Evolutionary conservation across 1,139 yeast species (phyloP).

Genomic region (Taiozyma sp.): DNA sequence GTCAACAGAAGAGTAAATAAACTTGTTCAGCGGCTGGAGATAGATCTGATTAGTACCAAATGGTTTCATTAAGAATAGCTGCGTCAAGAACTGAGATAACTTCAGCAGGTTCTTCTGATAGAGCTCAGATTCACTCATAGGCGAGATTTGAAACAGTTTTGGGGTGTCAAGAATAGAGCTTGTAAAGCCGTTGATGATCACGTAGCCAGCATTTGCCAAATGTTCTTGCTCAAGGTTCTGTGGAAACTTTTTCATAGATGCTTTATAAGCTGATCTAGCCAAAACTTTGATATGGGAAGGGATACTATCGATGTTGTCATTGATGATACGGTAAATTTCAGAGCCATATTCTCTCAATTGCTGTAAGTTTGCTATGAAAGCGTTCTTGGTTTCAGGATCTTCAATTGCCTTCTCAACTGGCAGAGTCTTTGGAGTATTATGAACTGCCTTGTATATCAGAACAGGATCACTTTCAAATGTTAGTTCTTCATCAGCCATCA

Average conservation of each 20-base stretch:
- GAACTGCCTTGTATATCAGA: constrained; percentile 43
- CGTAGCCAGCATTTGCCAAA: constrained; percentile 65
- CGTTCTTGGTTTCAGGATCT: constrained; percentile 61
- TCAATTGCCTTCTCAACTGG: constrained; percentile 71
- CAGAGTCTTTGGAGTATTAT: constrained; percentile 38
- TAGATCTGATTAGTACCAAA: constrained; percentile 60
- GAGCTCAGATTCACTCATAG: constrained; percentile 26
- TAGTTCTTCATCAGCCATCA: constrained; percentile 41
- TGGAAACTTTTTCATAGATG: constrained; percentile 42
- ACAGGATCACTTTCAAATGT: constrained; percentile 82
- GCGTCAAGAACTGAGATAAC: constrained; percentile 55
- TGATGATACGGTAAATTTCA: constrained; percentile 45
- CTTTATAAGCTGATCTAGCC: constrained; percentile 27
- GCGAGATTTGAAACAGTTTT: constrained; percentile 54
- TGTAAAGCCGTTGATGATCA: constrained; percentile 58
- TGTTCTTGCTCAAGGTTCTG: constrained; percentile 42
- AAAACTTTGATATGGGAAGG: constrained; percentile 62
- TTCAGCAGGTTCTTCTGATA: constrained; percentile 49
- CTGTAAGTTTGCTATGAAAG: constrained; percentile 72
- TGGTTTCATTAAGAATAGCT: constrained; percentile 60
- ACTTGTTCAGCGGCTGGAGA: constrained; percentile 77
- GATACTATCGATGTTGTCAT: constrained; percentile 36
- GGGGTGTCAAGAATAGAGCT: constrained; percentile 65
- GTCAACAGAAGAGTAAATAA: constrained; percentile 46
- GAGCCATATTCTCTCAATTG: constrained; percentile 66